Base-by-base conservation (phyloP, 2,329 filamentous ascomycete species). In the Graphilbum sp. region DNA sequence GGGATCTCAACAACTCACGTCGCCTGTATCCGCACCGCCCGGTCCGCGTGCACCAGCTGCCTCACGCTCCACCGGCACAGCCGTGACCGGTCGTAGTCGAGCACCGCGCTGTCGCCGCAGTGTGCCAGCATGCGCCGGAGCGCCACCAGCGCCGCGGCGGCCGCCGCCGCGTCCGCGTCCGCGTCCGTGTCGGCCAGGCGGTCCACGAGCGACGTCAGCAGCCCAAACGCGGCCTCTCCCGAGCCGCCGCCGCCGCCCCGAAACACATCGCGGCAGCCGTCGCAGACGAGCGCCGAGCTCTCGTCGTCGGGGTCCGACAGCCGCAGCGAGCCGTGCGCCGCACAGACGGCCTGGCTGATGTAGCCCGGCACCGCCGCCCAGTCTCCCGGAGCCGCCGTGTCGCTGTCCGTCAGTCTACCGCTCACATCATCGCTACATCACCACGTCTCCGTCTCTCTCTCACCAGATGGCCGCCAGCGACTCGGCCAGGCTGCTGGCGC, bases 1-100 rank as follows among this genome's bases (percentile, higher is more conserved):
- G 30, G 13, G 5, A 13, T 29, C 9, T 9, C 10, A 2, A 5
- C 2, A 4, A 45, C 45, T 4, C 21, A 46, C 45, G 38, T 34
- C 17, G 45, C 45, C 24, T 47, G 40, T 3, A 36, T 24, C 2
- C 45, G 45, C 24, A 47, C 45, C 2, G 42, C 43, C 19, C 31
- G 35, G 34, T 46, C 43, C 3, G 34, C 23, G 32, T 40, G 43
- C 29, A 35, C 38, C 3, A 47, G 41, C 23, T 40, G 42, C 4
- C 33, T 9, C 2, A 34, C 34, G 27, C 38, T 41, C 43, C 43
- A 47, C 21, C 35, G 33, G 38, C 43, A 47, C 6, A 42, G 40
- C 1, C 11, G 11, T 4, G 43, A 45, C 12, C 24, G 31, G 16
- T 42, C 43, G 38, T 45, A 45, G 41, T 43, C 41, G 16, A 46